These are phyloP conservation scores for Alternaria sp. DNA, from an alignment of 2,329 filamentous ascomycete genomes.

Conservation along the genomic window DNA sequence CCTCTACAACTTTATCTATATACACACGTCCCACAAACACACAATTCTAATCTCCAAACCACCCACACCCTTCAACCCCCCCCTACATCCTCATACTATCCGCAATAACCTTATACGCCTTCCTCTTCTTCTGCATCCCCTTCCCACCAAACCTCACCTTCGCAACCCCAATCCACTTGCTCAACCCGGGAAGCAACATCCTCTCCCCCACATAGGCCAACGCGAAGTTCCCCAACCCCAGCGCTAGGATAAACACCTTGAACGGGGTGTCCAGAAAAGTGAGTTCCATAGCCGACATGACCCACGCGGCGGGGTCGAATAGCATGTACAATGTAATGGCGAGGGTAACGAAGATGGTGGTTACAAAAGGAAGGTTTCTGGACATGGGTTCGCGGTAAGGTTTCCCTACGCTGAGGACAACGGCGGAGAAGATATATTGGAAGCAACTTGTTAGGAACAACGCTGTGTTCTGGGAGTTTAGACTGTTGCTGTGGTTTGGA, in stretches of 20 bases:
- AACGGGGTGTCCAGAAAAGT: constrained; percentile 78
- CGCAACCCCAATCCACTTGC: constrained; percentile 69
- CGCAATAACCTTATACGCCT: constrained; percentile 82
- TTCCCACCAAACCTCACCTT: constrained; percentile 64
- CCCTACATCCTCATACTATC: constrained; percentile 43
- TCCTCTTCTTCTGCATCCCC: constrained; percentile 75
- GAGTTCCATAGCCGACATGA: constrained; percentile 82
- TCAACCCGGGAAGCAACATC: constrained; percentile 72
- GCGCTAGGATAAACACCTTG: constrained; percentile 72
- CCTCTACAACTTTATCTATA: no score
- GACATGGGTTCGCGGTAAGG: constrained; percentile 85
- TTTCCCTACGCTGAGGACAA: constrained; percentile 88
- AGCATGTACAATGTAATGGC: constrained; percentile 81
- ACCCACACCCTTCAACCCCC: no score
- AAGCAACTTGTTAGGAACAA: constrained; percentile 92
- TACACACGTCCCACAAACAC: no score
- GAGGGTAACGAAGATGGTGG: constrained; percentile 75
- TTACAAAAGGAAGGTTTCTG: constrained; percentile 85
- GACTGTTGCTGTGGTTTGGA: constrained; percentile 80
- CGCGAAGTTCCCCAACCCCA: constrained; percentile 74
- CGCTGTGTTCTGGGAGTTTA: constrained; percentile 92
- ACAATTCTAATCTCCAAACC: no score
- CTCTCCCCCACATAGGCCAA: constrained; percentile 76
- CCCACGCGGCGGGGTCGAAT: constrained; percentile 72
- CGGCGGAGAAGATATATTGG: constrained; percentile 89